Evolutionary conservation across 2,329 filamentous ascomycete genomes (phyloP).

Genomic region (Dactylellina drechsleri): DNA sequence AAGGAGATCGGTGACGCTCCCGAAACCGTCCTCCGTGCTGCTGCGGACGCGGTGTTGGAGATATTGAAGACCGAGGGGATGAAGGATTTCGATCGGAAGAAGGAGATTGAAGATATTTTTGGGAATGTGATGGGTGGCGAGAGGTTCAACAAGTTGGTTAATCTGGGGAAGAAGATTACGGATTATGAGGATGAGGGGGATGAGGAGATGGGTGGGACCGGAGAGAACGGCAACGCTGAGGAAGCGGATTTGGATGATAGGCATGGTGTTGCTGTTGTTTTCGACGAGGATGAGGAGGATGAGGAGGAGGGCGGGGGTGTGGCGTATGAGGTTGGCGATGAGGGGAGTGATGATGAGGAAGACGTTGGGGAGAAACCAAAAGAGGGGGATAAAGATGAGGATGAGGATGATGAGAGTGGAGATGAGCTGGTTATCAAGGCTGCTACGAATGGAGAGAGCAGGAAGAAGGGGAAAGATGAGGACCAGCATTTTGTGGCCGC

Average conservation of each 20-base stretch:
- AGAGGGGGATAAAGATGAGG: conserved; percentile 62
- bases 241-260: conserved; percentile 59
- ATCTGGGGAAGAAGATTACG: conserved; percentile 97
- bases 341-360: conserved; percentile 76
- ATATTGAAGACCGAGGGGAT: conserved; percentile 92
- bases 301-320: conserved; percentile 78
- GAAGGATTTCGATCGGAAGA: conserved; percentile 98
- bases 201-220: conserved; percentile 72
- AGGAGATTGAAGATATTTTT: conserved; percentile 91
- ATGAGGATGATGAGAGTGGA: conserved; percentile 67
- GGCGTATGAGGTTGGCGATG: conserved; percentile 83
- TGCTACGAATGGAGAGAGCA: conserved; percentile 63
- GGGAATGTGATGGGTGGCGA: conserved; percentile 84
- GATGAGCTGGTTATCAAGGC: conserved; percentile 88
- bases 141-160: conserved; percentile 96
- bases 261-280: conserved; percentile 94
- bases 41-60: conserved; percentile 89
- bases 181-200: conserved; percentile 92
- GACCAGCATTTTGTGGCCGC: conserved; percentile 76
- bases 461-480: conserved; percentile 63
- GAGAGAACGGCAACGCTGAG: conserved; percentile 3
- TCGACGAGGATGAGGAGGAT: conserved; percentile 85
- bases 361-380: conserved; percentile 68
- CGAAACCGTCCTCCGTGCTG: conserved; percentile 89
- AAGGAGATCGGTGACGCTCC: conserved; percentile 90